These are phyloP conservation scores for Apiospora hydei DNA, from an alignment of 2,329 filamentous ascomycete species.

Conservation along the genomic window DNA sequence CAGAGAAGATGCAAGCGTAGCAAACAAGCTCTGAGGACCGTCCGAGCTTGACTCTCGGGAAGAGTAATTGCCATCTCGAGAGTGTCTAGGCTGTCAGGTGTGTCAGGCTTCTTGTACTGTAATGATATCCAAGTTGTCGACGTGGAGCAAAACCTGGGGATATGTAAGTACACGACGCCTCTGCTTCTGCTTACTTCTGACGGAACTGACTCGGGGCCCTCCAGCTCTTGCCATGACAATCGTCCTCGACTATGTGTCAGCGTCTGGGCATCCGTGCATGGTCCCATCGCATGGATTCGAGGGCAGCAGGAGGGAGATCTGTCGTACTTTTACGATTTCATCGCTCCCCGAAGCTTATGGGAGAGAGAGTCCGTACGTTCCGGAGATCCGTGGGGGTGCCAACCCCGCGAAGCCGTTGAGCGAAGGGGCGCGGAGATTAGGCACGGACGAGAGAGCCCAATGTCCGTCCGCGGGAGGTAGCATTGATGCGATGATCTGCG, in stretches of 20 bases:
- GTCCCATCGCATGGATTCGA: background rate
- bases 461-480: background rate
- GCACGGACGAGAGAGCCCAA: background rate
- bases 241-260: background rate
- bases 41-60: constrained; percentile 23
- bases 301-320: background rate
- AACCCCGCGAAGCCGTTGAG: background rate
- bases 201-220: background rate
- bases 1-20: background rate
- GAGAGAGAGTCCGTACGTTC: background rate
- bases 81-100: constrained; percentile 18
- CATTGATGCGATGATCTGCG: background rate
- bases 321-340: background rate
- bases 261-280: background rate
- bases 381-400: constrained; percentile 6
- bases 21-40: constrained; percentile 15
- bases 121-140: background rate
- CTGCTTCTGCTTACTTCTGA: background rate
- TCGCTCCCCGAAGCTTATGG: background rate
- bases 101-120: background rate
- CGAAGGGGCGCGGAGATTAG: background rate
- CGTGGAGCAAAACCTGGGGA: background rate
- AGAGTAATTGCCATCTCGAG: constrained; percentile 16
- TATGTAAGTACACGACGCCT: background rate
- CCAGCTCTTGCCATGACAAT: background rate